Evolutionary conservation across 495 filamentous ascomycete species (phyloP), one percentile per base, ranked within the genome.

Genomic region (Staphylotrichum longicolle): DNA sequence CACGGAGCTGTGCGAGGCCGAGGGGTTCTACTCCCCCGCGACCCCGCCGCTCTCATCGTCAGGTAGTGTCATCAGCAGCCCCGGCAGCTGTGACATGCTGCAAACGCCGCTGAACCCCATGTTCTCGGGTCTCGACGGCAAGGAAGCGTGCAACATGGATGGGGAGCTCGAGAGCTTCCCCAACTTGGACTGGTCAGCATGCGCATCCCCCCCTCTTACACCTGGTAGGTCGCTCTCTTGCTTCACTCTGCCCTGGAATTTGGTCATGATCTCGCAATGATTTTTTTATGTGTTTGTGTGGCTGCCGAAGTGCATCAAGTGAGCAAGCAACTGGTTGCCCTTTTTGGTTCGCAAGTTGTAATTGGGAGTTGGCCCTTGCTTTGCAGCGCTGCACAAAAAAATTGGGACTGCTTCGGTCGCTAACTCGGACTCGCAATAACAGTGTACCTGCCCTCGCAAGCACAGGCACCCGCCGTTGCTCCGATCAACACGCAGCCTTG

Each of bases 1-100:
- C 63, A 92, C 93, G 42, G 86, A 93, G 61, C 84, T 89, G 56
- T 75, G 80, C 61, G 82, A 85, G 48, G 75, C 77, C 47, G 87
- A 92, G 61, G 78, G 86, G 66, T 87, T 87, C 63, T 87, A 84
- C 72, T 93, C 89, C 72, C 91, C 93, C 9, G 84, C 91, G 2
- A 97, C 94, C 48, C 94, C 94, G 54, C 90, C 93, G 12, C 81
- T 97, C 58, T 96, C 93, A 9, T 85, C 88, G 7, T 86, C 91
- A 12, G 88, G 87, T 57, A 96, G 93, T 76, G 64, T 84, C 50
- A 88, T 91, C 74, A 91, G 89, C 80, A 96, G 91, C 81, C 90
- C 93, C 41, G 89, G 91, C 34, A 90, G 82, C 71, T 88, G 82
- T 66, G 89, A 89, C 47, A 77, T 89, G 55, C 75, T 96, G 57